Percentiles rank a stretch among this genome's conserved stretches.
These are phyloP conservation scores for Synchytrium microbalum DNA, from an alignment of 371 early-diverging fungal species.

Conservation along the genomic window DNA sequence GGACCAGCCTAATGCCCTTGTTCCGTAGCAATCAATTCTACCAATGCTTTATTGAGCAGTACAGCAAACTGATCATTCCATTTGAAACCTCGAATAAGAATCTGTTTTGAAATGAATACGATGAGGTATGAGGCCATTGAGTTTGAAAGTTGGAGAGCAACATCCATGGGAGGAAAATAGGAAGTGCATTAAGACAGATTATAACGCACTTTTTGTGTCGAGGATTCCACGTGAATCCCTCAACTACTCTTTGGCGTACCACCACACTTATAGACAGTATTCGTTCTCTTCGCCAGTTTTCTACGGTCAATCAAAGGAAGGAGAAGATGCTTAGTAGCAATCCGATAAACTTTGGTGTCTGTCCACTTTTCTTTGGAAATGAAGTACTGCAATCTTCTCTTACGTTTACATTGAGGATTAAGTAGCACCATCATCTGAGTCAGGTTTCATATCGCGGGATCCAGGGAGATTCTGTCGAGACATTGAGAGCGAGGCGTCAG, in stretches of 20 bases:
- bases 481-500: not conserved
- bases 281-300: slow-evolving; percentile 89
- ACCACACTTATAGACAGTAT: slow-evolving; percentile 88
- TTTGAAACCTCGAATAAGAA: slow-evolving; percentile 87
- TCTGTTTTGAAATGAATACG: slow-evolving; percentile 21
- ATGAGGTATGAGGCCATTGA: not conserved
- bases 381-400: no score
- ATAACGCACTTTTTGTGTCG: slow-evolving; percentile 67
- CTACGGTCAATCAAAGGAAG: slow-evolving; percentile 29
- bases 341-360: no score
- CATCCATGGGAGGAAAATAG: not conserved
- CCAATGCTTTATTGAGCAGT: slow-evolving; percentile 62
- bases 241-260: slow-evolving; percentile 72
- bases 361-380: no score
- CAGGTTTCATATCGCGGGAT: slow-evolving; percentile 75
- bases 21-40: slow-evolving; percentile 63
- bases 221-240: slow-evolving; percentile 81
- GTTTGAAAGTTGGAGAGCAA: not conserved
- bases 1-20: slow-evolving; percentile 67
- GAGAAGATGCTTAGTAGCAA: no score
- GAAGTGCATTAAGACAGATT: not conserved
- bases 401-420: slow-evolving; percentile 80
- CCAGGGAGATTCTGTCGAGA: slow-evolving; percentile 55
- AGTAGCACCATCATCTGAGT: slow-evolving; percentile 93
- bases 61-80: slow-evolving; percentile 72